phyloP scores from a whole-genome alignment of 2,329 filamentous ascomycete species.

The Aspergillus phoenicis region DNA sequence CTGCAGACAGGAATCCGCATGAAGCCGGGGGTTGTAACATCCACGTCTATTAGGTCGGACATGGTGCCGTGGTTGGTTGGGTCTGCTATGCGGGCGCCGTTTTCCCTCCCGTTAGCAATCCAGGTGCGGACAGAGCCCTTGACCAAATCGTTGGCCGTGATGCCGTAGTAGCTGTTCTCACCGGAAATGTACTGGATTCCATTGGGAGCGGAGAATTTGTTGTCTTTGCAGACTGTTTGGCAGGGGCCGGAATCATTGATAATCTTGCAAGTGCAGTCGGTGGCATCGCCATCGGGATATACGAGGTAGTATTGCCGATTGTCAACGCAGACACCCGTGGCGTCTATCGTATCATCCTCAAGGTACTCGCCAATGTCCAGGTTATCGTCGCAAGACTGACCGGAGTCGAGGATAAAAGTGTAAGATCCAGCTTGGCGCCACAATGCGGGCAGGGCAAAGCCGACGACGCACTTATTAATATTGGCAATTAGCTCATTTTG shows the following conservation, averaged over 20 bases:
- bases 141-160: constrained; percentile 11
- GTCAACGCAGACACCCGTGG: constrained; percentile 7
- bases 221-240: background rate
- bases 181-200: background rate
- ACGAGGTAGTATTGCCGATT: background rate
- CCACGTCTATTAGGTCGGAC: constrained; percentile 26
- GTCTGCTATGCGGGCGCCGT: constrained; percentile 31
- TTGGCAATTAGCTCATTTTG: background rate
- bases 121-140: constrained; percentile 16
- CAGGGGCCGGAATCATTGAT: background rate
- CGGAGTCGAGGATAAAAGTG: constrained; percentile 17
- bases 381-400: constrained; percentile 13
- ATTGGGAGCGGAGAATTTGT: constrained; percentile 10
- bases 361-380: constrained; percentile 3
- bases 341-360: constrained; percentile 8
- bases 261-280: constrained; percentile 20
- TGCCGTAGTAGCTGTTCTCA: background rate
- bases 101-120: constrained; percentile 34
- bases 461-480: constrained; percentile 7
- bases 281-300: background rate
- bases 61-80: constrained; percentile 25
- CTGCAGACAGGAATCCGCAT: constrained; percentile 45
- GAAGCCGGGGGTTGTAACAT: constrained; percentile 41
- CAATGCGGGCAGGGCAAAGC: constrained; percentile 13
- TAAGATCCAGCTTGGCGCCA: constrained; percentile 12